These are phyloP conservation scores for Cutaneotrichosporon arboriforme DNA, from an alignment of 1,284 basidiomycete genomes.

Conservation along the genomic window DNA sequence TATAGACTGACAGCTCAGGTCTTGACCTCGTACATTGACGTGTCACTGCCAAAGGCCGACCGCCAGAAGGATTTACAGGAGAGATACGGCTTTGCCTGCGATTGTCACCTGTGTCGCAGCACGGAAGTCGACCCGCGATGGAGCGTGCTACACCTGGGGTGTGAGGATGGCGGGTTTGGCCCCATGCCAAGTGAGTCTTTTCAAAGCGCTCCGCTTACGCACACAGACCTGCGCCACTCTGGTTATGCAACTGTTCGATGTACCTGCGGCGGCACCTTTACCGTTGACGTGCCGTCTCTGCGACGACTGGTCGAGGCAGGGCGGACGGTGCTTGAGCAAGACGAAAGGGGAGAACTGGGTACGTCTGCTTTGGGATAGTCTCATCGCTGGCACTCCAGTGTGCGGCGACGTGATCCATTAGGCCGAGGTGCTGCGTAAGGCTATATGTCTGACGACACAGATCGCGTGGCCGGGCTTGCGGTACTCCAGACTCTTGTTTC, in stretches of 20 bases:
- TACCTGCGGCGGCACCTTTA: slow-evolving; percentile 55
- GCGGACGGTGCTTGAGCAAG: slow-evolving; percentile 65
- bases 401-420: too few species aligned
- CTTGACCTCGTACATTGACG: slow-evolving; percentile 77
- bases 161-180: slow-evolving; percentile 14
- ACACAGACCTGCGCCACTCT: slow-evolving; percentile 8
- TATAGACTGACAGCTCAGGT: slow-evolving; percentile 50
- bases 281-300: slow-evolving; percentile 52
- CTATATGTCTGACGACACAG: not conserved
- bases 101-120: slow-evolving; percentile 58
- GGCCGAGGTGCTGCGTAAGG: too few species aligned
- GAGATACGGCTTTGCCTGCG: slow-evolving; percentile 75
- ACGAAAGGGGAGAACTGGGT: slow-evolving; percentile 55
- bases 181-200: slow-evolving; percentile 28
- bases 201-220: not conserved
- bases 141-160: slow-evolving; percentile 44
- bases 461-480: slow-evolving; percentile 56
- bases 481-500: slow-evolving; percentile 59
- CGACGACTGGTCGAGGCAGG: slow-evolving; percentile 60
- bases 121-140: slow-evolving; percentile 60
- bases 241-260: slow-evolving; percentile 2
- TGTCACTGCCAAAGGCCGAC: slow-evolving; percentile 58
- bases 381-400: not conserved
- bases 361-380: slow-evolving; percentile 4
- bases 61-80: slow-evolving; percentile 60